phyloP scores from a whole-genome alignment of 176 grass and related monocot genomes.

The Tillandsia fasciculata region DNA sequence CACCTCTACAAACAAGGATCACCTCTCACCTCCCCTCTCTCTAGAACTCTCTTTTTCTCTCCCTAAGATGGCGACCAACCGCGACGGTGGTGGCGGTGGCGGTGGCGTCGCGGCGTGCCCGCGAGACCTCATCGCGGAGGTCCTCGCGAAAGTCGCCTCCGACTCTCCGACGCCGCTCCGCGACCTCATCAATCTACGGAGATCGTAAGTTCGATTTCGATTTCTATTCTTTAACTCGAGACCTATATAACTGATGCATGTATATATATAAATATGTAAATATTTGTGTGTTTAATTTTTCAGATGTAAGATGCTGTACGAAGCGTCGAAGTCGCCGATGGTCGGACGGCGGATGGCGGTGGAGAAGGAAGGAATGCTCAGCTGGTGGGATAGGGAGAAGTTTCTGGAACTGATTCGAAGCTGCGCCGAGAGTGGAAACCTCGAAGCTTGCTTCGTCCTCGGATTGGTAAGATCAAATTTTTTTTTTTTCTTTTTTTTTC shows the following conservation, averaged over 20 bases:
- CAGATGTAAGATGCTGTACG: slow-evolving; percentile 31
- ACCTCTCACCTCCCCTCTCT: too few species aligned
- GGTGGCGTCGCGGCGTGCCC: slow-evolving; percentile 16
- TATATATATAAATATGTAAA: not conserved
- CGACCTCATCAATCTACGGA: slow-evolving; percentile 24
- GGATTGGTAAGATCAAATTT: slow-evolving; percentile 17
- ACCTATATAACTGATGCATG: not conserved
- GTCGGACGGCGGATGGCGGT: slow-evolving; percentile 32
- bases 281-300: not conserved
- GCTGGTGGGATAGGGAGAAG: slow-evolving; percentile 38
- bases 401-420: slow-evolving; percentile 24
- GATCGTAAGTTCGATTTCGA: slow-evolving; percentile 22
- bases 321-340: slow-evolving; percentile 18
- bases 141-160: slow-evolving; percentile 14
- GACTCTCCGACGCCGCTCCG: slow-evolving; percentile 16
- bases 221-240: not conserved
- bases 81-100: not conserved
- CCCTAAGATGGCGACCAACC: too few species aligned
- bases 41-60: too few species aligned
- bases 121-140: slow-evolving; percentile 29
- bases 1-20: too few species aligned
- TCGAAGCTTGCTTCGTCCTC: slow-evolving; percentile 31
- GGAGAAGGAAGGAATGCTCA: slow-evolving; percentile 28
- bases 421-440: slow-evolving; percentile 31
- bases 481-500: too few species aligned